Base-by-base conservation (phyloP, 2,329 filamentous ascomycete species). In the Huntiella omanensis region DNA sequence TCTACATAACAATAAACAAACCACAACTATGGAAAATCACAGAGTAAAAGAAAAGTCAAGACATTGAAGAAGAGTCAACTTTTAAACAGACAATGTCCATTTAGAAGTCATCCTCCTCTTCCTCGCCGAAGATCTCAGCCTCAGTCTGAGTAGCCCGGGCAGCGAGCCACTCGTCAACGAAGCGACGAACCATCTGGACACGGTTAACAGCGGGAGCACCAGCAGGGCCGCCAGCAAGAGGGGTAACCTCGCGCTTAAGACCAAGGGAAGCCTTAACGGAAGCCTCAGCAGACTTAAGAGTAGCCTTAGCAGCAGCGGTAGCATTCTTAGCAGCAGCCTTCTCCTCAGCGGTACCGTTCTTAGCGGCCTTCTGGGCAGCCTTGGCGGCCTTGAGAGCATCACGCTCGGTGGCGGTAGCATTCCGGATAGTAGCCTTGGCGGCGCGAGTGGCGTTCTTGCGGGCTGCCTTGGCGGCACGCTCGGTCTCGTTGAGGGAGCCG, bases 61-160 rank as follows among this genome's bases (percentile, higher is more conserved):
- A 43, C 7, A 1, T 10, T 34, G 17, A 17, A 28, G 22, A 28
- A 28, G 8, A 28, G 22, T 28, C 22, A 28, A 28, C 11, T 37
- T 37, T 3, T 13, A 13, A 37, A 28, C 22, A 28, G 22, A 28
- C 22, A 28, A 3, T 28, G 22, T 28, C 22, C 6, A 41, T 37
- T 39, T 47, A 47, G 22, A 47, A 47, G 38, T 47, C 45, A 22
- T 42, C 43, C 8, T 46, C 47, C 10, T 46, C 47, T 16, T 49
- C 39, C n/a, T 49, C 47, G 5, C 43, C 39, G 33, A 46, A 38
- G 10, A 46, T 45, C 13, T 46, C 43, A 5, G 46, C 43, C n/a
- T 46, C 47, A n/a, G 40, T 42, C 10, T 10, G 39, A 22, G 40
- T 45, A 11, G 47, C 47, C 3, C 47, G 43, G 28, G 40, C 46